Conservation (phyloP, 2,329 filamentous ascomycete species). For the Trichoderma atroviride region DNA sequence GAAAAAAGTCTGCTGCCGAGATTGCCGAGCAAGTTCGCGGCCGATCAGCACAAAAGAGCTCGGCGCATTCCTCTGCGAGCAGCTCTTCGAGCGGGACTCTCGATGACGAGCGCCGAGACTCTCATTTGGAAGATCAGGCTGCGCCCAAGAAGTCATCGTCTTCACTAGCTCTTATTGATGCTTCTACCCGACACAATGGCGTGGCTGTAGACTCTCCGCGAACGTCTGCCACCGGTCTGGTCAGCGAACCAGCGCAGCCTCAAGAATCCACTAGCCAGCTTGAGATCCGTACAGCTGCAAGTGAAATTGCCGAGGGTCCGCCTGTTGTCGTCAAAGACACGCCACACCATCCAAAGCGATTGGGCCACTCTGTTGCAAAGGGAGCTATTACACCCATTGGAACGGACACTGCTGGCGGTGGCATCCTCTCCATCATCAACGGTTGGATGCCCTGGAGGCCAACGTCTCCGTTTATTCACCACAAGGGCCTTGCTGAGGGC, state of each 20-base stretch:
- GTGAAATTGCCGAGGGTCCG: constrained; percentile 34
- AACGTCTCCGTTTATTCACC: constrained; percentile 33
- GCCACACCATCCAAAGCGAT: constrained; percentile 16
- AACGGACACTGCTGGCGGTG: constrained; percentile 33
- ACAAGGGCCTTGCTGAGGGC: constrained; percentile 56
- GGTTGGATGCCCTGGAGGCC: constrained; percentile 52
- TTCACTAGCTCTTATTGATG: constrained; percentile 44
- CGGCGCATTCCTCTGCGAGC: constrained; percentile 39
- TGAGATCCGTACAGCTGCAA: constrained; percentile 46
- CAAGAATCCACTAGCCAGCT: constrained; percentile 58
- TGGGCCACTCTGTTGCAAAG: constrained; percentile 35
- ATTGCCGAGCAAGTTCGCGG: constrained; percentile 58
- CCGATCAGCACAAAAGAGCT: constrained; percentile 46
- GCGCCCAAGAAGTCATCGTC: constrained; percentile 35
- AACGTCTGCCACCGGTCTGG: constrained; percentile 46
- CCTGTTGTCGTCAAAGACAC: constrained; percentile 1
- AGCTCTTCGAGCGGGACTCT: constrained; percentile 36
- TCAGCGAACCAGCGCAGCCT: constrained; percentile 60
- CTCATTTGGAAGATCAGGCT: constrained; percentile 29
- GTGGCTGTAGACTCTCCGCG: constrained; percentile 37
- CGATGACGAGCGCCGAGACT: constrained; percentile 37
- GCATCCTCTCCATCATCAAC: constrained; percentile 45
- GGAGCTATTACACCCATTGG: constrained; percentile 36
- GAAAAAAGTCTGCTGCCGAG: constrained; percentile 61
- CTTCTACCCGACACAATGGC: constrained; percentile 39